Percentiles rank a stretch among this genome's conserved stretches.
phyloP scores from a whole-genome alignment of 1,139 yeast species.

The Sporopachydermia cereana region DNA sequence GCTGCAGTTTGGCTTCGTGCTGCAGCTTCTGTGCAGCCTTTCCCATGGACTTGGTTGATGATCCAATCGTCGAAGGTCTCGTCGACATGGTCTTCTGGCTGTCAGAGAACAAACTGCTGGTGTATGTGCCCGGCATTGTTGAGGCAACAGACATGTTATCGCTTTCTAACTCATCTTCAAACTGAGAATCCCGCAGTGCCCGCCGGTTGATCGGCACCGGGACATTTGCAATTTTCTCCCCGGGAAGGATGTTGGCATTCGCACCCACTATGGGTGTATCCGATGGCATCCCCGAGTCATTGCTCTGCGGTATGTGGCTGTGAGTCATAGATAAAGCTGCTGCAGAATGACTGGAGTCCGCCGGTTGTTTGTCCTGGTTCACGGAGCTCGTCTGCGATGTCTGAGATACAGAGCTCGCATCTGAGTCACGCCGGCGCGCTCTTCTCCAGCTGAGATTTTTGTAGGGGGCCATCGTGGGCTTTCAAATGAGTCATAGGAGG shows the following conservation, averaged over 20 bases:
- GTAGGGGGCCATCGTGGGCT: slow-evolving; percentile 3
- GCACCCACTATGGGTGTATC: no score
- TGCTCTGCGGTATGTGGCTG: no score
- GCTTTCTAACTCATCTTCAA: no score
- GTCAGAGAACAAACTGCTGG: slow-evolving; percentile 1
- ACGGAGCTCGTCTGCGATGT: neutral
- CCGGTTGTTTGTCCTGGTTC: no score
- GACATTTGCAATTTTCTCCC: no score
- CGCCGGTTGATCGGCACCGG: no score
- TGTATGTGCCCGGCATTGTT: neutral
- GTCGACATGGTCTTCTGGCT: neutral
- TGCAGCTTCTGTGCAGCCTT: neutral
- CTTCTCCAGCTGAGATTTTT: neutral
- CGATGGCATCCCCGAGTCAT: no score
- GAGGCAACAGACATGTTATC: no score
- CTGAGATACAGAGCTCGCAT: slow-evolving; percentile 3
- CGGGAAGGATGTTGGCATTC: no score
- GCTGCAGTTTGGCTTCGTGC: neutral
- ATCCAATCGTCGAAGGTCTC: neutral
- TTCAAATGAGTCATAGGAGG: neutral
- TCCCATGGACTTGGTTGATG: neutral
- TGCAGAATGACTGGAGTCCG: no score
- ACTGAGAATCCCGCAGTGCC: no score
- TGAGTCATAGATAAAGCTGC: no score
- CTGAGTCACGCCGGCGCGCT: neutral